Percentiles rank a stretch among this genome's conserved stretches.
Conservation (phyloP, 768 basidiomycete species). For the Phylloporus sp. region DNA sequence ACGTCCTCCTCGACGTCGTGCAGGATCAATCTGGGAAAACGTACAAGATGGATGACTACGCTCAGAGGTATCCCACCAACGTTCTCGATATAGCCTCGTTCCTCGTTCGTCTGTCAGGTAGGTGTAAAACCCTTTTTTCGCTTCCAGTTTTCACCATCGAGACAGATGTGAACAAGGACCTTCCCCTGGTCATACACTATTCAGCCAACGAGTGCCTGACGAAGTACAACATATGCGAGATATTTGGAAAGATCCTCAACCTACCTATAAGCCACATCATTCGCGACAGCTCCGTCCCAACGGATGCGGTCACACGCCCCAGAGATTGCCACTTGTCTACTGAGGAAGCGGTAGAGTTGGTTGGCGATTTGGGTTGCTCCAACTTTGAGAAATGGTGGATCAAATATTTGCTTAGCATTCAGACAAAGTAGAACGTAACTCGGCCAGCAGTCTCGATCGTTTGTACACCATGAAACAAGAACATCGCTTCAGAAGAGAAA, state of each 20-base stretch:
- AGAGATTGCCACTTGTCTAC: constrained; percentile 77
- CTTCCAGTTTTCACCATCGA: background rate
- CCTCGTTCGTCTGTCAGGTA: constrained; percentile 70
- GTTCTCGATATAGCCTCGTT: constrained; percentile 83
- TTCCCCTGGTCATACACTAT: constrained; percentile 71
- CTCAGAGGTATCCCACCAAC: constrained; percentile 89
- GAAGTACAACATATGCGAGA: constrained; percentile 88
- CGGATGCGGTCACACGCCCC: constrained; percentile 69
- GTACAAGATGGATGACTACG: constrained; percentile 96
- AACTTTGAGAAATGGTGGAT: constrained; percentile 88
- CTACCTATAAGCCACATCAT: constrained; percentile 72
- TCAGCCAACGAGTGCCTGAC: constrained; percentile 78
- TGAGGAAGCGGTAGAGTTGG: constrained; percentile 63
- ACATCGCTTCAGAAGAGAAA: background rate
- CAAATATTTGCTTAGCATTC: constrained; percentile 34
- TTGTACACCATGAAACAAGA: constrained; percentile 5
- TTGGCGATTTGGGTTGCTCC: constrained; percentile 55
- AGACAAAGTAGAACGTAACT: constrained; percentile 11
- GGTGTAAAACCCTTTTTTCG: constrained; percentile 14
- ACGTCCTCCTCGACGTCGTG: constrained; percentile 82
- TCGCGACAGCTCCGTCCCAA: constrained; percentile 63
- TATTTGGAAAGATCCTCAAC: constrained; percentile 66
- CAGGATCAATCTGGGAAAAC: constrained; percentile 79
- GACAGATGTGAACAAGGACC: constrained; percentile 31
- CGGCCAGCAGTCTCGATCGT: background rate